These are phyloP conservation scores for Talaromyces sp. DNA, from an alignment of 2,329 filamentous ascomycete genomes.

Conservation along the genomic window DNA sequence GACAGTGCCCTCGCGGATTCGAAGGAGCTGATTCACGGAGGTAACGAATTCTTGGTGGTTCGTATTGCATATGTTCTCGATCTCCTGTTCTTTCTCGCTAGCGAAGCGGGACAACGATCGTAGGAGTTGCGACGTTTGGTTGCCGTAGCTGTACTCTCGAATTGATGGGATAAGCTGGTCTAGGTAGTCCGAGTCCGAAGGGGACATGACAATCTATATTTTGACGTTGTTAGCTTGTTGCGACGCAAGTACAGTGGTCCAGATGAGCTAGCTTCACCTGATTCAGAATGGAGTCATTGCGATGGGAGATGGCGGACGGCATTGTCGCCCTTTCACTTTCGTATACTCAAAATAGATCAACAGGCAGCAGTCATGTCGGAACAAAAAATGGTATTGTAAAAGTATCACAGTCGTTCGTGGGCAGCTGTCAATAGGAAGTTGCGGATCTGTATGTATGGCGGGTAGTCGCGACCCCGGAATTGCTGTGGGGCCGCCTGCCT, in stretches of 20 bases:
- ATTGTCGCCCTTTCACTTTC: slow-evolving; percentile 18
- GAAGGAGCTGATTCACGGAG: slow-evolving; percentile 90
- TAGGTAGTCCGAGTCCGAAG: slow-evolving; percentile 87
- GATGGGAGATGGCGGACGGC: slow-evolving; percentile 31
- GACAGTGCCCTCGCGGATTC: slow-evolving; percentile 85
- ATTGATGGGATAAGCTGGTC: slow-evolving; percentile 93
- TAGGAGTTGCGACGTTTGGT: slow-evolving; percentile 66
- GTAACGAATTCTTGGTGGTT: slow-evolving; percentile 96
- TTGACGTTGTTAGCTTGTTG: slow-evolving; percentile 13
- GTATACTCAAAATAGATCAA: not conserved
- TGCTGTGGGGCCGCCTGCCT: slow-evolving; percentile 3
- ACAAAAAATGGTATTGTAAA: not conserved
- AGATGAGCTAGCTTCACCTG: slow-evolving; percentile 26
- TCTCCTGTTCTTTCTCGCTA: slow-evolving; percentile 79
- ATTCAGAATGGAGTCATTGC: slow-evolving; percentile 37
- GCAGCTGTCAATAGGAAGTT: not conserved
- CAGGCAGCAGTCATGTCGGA: not conserved
- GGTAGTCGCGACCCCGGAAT: slow-evolving; percentile 5
- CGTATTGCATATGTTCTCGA: slow-evolving; percentile 88
- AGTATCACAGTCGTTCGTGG: not conserved
- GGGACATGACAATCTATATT: slow-evolving; percentile 78
- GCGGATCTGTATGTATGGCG: not conserved
- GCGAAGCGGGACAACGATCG: slow-evolving; percentile 77
- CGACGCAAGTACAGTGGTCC: slow-evolving; percentile 1
- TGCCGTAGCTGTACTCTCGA: slow-evolving; percentile 76